phyloP scores from a whole-genome alignment of 441 rosid species.

The Daphne laureola region DNA sequence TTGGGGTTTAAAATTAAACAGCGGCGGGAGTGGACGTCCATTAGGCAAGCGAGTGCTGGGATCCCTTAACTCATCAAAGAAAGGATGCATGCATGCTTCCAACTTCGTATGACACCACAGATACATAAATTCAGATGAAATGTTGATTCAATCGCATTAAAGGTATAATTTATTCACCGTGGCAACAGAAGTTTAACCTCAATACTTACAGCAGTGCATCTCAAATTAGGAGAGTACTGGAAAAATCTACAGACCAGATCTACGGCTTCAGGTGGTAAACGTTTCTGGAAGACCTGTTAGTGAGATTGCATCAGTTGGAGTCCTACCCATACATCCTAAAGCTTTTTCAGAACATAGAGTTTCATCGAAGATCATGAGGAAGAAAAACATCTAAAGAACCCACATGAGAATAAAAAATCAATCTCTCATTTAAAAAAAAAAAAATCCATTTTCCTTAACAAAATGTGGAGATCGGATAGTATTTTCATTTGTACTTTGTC shows the following conservation, averaged over 20 bases:
- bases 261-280: slow-evolving; percentile 94
- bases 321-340: too few species aligned
- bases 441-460: background rate
- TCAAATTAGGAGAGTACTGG: slow-evolving; percentile 95
- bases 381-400: too few species aligned
- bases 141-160: too few species aligned
- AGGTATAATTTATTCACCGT: background rate
- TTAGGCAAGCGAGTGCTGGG: slow-evolving; percentile 78
- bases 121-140: too few species aligned
- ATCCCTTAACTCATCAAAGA: slow-evolving; percentile 84
- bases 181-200: background rate
- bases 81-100: slow-evolving; percentile 84
- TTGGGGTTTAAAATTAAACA: slow-evolving; percentile 70
- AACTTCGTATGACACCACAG: slow-evolving; percentile 6
- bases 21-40: slow-evolving; percentile 88
- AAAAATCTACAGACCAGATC: slow-evolving; percentile 95
- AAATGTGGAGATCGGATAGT: background rate
- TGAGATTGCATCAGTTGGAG: too few species aligned
- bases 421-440: background rate
- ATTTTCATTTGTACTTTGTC: too few species aligned
- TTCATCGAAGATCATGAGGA: background rate
- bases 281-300: slow-evolving; percentile 86
- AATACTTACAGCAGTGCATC: slow-evolving; percentile 92
- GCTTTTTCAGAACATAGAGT: background rate
- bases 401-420: too few species aligned